Percentiles rank a stretch among this genome's conserved stretches.
Conservation (phyloP, 1,284 basidiomycete species). For the Ceratobasidium sp. region DNA sequence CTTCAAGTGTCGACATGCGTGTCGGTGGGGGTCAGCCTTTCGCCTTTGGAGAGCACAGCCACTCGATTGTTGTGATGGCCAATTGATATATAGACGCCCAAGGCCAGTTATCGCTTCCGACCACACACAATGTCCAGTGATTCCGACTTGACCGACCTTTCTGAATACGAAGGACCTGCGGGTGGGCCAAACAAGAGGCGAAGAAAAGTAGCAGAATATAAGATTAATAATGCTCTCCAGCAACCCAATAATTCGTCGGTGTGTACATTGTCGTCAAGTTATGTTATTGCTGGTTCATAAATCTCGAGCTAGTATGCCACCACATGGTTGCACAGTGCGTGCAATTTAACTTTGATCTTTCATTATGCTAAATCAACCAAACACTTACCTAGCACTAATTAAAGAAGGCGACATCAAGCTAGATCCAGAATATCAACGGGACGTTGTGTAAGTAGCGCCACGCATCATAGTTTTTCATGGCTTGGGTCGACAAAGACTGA, state of each 20-base stretch:
- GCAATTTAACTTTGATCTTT: not conserved
- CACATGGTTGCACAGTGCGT: not conserved
- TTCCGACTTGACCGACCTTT: conserved; percentile 30
- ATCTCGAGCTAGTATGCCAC: conserved; percentile 11
- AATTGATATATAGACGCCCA: not conserved
- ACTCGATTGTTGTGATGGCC: not conserved
- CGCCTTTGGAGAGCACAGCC: not conserved
- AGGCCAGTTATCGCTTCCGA: not conserved
- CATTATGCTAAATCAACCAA: not conserved
- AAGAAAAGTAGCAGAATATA: conserved; percentile 1
- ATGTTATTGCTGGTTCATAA: not conserved
- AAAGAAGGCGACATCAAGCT: conserved; percentile 21
- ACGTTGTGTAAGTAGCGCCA: conserved; percentile 24
- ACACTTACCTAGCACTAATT: not conserved
- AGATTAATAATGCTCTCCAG: conserved; percentile 18
- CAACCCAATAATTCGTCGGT: conserved; percentile 26
- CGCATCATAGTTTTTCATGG: not conserved
- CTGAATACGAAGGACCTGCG: conserved; percentile 2
- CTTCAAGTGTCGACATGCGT: conserved; percentile 33
- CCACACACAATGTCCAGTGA: conserved; percentile 29
- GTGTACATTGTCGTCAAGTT: not conserved
- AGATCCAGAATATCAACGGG: conserved; percentile 30
- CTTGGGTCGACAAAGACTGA: not conserved
- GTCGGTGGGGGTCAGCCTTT: not conserved
- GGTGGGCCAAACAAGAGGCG: conserved; percentile 2